phyloP scores from a whole-genome alignment of 768 basidiomycete genomes.

The Trametes cinnabarina region DNA sequence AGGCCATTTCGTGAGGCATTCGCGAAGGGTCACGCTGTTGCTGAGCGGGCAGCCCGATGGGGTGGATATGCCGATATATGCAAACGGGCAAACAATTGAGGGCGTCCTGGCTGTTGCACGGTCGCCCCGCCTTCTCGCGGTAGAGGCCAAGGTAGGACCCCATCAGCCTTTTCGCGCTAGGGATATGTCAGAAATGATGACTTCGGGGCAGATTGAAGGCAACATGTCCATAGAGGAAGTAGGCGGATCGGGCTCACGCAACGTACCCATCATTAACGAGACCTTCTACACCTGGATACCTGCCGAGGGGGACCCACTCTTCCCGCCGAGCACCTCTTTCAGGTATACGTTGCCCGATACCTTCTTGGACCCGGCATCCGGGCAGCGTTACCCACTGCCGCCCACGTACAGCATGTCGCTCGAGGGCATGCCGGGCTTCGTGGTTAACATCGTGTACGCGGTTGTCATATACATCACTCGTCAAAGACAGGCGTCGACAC shows the following conservation, averaged over 20 bases:
- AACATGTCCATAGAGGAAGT: constrained; percentile 28
- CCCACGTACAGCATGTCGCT: constrained; percentile 24
- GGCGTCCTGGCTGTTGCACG: constrained; percentile 24
- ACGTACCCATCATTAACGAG: constrained; percentile 17
- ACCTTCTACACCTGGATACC: constrained; percentile 24
- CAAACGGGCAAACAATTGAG: constrained; percentile 24
- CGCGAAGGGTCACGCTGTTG: constrained; percentile 24
- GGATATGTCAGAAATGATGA: neutral
- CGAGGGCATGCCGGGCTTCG: constrained; percentile 25
- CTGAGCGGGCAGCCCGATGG: constrained; percentile 24
- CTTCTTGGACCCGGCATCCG: constrained; percentile 16
- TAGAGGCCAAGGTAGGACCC: constrained; percentile 21
- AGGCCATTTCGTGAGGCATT: constrained; percentile 26
- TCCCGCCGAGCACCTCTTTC: constrained; percentile 26
- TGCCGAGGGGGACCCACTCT: constrained; percentile 15
- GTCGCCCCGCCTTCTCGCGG: constrained; percentile 20
- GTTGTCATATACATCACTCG: constrained; percentile 22
- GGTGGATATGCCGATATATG: constrained; percentile 16
- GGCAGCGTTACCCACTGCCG: constrained; percentile 20
- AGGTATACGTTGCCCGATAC: constrained; percentile 24
- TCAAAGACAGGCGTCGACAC: constrained; percentile 17
- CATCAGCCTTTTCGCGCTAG: neutral
- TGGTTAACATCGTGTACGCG: constrained; percentile 24
- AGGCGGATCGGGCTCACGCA: constrained; percentile 23
- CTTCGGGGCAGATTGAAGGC: constrained; percentile 26